Base-by-base conservation (phyloP, 2,329 filamentous ascomycete genomes). In the Pseudogymnoascus sp. region DNA sequence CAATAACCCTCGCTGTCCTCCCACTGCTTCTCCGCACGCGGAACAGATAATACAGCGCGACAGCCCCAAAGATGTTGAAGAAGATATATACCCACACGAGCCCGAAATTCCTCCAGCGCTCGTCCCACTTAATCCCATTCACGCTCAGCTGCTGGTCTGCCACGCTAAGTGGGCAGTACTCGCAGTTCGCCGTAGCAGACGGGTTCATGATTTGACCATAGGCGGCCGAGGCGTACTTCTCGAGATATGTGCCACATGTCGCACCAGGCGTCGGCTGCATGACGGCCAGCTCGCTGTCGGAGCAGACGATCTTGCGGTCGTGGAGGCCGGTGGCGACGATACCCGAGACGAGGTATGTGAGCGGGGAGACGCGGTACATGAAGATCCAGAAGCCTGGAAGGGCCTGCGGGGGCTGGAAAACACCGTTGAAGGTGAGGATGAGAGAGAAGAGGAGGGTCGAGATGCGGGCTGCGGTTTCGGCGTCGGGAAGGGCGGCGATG, bases 331-430 rank as follows among this genome's bases (percentile, higher is more conserved):
- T 84, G 0, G 86, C 82, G 0, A 93, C 75, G 76, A 96, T 85
- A 26, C 87, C 89, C 3, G 82, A 82, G 21, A 93, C 84, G 19
- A 93, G 77, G 73, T 96, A 96, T 0, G 88, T 73, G 19, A 73
- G 33, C 53, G 72, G 72, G 5, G 87, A 91, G 61, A 92, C 78
- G 40, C 89, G 85, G 76, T 93, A 93, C 87, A 92, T 91, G 78
- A 91, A 92, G 69, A 89, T 87, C 89, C 90, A 93, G 80, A 93
- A 93, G 2, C 84, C 79, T 0, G 90, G 89, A 19, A 95, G 81
- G 0, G 77, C 75, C 2, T 78, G 74, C 0, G 88, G 87, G 5
- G 79, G 78, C 38, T 87, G 86, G 68, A 96, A 83, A 50, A 95
- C 88, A 80, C 88, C 81, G 71, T 87, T 90, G 81, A 93, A 93